Percentiles rank a stretch among this genome's conserved stretches.
Conservation (phyloP, 2,329 filamentous ascomycete genomes). For the Penicillium rolfsii region DNA sequence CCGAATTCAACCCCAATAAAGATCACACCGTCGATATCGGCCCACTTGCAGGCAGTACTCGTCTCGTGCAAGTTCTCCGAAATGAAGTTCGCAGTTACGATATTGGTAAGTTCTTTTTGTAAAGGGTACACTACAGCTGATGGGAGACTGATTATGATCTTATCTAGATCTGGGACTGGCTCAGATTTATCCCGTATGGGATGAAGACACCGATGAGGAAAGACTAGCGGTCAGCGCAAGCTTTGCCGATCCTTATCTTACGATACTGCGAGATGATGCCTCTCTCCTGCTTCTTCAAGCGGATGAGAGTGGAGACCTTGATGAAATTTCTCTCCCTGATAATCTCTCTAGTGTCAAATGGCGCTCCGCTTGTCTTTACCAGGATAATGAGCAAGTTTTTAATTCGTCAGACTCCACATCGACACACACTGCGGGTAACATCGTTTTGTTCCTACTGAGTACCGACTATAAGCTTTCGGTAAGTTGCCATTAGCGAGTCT, state of each 20-base stretch:
- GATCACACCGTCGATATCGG: conserved; percentile 85
- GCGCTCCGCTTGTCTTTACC: conserved; percentile 81
- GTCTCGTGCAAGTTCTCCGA: conserved; percentile 84
- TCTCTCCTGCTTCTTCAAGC: conserved; percentile 79
- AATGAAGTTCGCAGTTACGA: conserved; percentile 91
- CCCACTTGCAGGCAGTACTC: conserved; percentile 75
- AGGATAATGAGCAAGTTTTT: conserved; percentile 65
- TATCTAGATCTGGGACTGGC: conserved; percentile 75
- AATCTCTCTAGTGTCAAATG: conserved; percentile 68
- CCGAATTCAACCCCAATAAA: conserved; percentile 89
- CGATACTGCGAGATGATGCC: conserved; percentile 81
- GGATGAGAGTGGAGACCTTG: conserved; percentile 79
- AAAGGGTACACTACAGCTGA: conserved; percentile 5
- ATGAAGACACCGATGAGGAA: conserved; percentile 80
- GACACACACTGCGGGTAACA: conserved; percentile 47
- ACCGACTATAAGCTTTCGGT: conserved; percentile 75
- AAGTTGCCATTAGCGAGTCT: conserved; percentile 39
- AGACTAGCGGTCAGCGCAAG: conserved; percentile 77
- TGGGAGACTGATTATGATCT: conserved; percentile 13
- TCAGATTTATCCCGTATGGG: conserved; percentile 90
- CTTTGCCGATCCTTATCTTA: conserved; percentile 82
- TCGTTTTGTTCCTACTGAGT: conserved; percentile 77
- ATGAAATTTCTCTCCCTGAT: conserved; percentile 72
- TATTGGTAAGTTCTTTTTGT: conserved; percentile 63
- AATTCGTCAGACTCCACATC: conserved; percentile 34